Base-by-base conservation (phyloP, 2,329 filamentous ascomycete species). In the Botrytis tulipae region DNA sequence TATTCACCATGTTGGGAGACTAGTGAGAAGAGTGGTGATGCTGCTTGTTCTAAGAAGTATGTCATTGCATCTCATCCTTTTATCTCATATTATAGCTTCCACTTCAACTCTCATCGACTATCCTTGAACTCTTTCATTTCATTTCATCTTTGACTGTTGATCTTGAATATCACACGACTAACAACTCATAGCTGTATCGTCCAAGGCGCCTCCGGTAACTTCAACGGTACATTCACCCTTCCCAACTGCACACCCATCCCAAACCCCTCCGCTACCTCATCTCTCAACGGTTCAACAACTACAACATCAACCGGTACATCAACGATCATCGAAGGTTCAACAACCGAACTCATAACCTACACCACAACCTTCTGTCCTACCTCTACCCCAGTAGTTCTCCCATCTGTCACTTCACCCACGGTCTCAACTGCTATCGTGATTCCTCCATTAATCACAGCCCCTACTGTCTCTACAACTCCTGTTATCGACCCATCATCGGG, bases 11-110 rank as follows among this genome's bases (percentile, higher is more conserved):
- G 85, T 82, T 85, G 79, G 76, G 79, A 86, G 79, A 81, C 82
- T 68, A 80, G 80, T 46, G 68, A 77, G 20, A 79, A 78, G 18
- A 80, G 81, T 54, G 85, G 85, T 71, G 83, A 86, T 73, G 86
- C 85, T 65, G 84, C 82, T 71, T 87, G 86, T 79, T 81, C 82
- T 76, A 86, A 85, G 82, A 85, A 85, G 79, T 80, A 71, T 74
- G 75, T 77, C 61, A 18, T 20, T 12, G n/a, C 40, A 32, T 59
- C 69, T 63, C 61, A 32, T 25, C 22, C 42, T 54, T 40, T 25
- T 16, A 57, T 42, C 16, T 42, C 18, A 16, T 32, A 8, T 44
- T 12, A 12, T 62, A 59, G 37, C 44, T 32, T 29, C 8, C 51
- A 37, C 35, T 16, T 40, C 16, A 10, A 25, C 1, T 35, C 20